These are phyloP conservation scores for Flaveria robusta DNA, from an alignment of 129 eudicot species.

Conservation along the genomic window DNA sequence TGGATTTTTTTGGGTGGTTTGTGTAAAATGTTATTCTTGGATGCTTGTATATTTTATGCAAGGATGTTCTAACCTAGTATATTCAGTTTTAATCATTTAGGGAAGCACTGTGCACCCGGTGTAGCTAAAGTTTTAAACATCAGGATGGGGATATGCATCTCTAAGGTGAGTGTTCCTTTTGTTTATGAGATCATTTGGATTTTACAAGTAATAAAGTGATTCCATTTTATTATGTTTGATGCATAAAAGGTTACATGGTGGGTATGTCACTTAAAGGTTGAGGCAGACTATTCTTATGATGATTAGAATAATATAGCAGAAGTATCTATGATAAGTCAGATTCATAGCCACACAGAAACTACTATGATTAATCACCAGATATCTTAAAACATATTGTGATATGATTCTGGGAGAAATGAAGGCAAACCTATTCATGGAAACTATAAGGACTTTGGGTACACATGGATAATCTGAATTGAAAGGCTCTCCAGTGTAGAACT, in stretches of 20 bases:
- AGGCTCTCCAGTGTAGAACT: too few species aligned
- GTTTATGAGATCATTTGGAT: slow-evolving; percentile 1
- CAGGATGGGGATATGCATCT: slow-evolving; percentile 60
- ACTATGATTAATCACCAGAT: neutral
- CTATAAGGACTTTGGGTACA: too few species aligned
- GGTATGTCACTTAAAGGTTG: neutral
- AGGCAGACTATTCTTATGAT: neutral
- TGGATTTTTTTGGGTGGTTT: neutral
- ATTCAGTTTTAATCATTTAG: slow-evolving; percentile 20
- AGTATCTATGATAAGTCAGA: neutral
- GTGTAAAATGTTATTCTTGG: neutral
- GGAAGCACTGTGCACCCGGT: slow-evolving; percentile 9
- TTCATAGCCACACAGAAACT: neutral
- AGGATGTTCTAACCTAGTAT: slow-evolving; percentile 5
- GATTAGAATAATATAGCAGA: neutral
- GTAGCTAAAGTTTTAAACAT: slow-evolving; percentile 11
- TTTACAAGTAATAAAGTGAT: slow-evolving; percentile 7
- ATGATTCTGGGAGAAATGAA: too few species aligned
- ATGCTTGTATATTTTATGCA: neutral
- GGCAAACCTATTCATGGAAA: too few species aligned
- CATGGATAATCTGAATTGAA: too few species aligned
- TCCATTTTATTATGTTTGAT: slow-evolving; percentile 9
- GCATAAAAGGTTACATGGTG: slow-evolving; percentile 17
- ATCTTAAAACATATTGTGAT: neutral
- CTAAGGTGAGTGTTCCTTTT: slow-evolving; percentile 42